These are phyloP conservation scores for Neopestalotiopsis sp. DNA, from an alignment of 2,329 filamentous ascomycete species.

Conservation along the genomic window DNA sequence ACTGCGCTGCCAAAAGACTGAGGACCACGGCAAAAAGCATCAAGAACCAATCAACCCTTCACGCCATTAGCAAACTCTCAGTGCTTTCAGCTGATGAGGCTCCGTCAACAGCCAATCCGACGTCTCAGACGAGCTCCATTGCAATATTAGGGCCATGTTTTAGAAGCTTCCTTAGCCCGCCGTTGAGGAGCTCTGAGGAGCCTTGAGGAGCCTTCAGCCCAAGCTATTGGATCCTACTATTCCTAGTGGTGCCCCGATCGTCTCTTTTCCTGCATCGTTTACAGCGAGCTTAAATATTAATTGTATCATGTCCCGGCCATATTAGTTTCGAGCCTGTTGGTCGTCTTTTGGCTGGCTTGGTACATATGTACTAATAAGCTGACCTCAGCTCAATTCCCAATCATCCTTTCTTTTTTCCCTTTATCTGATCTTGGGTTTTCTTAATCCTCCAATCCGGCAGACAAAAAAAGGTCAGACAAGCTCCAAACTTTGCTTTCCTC, in stretches of 20 bases:
- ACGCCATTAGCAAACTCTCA: slow-evolving; percentile 9
- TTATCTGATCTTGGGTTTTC: neutral
- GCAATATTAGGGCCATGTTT: slow-evolving; percentile 12
- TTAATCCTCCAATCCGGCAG: neutral
- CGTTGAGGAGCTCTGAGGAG: neutral
- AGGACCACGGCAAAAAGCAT: neutral
- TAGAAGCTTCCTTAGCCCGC: slow-evolving; percentile 8
- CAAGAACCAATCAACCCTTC: slow-evolving; percentile 2
- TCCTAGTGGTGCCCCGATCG: slow-evolving; percentile 5
- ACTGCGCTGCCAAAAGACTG: neutral
- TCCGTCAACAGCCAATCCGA: slow-evolving; percentile 5
- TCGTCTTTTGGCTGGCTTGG: neutral
- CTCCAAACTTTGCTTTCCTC: neutral
- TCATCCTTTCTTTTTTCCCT: neutral
- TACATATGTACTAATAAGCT: slow-evolving; percentile 3
- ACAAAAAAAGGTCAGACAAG: neutral
- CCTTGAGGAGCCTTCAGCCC: neutral
- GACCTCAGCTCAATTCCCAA: neutral
- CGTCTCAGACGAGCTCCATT: slow-evolving; percentile 5
- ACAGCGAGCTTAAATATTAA: slow-evolving; percentile 11
- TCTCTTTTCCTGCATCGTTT: neutral
- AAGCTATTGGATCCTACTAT: slow-evolving; percentile 8
- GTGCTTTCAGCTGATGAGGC: slow-evolving; percentile 10
- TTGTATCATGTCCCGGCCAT: slow-evolving; percentile 10
- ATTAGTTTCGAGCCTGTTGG: neutral